Conservation (phyloP, 2,329 filamentous ascomycete species). For the Penicillium fuscoglaucum region DNA sequence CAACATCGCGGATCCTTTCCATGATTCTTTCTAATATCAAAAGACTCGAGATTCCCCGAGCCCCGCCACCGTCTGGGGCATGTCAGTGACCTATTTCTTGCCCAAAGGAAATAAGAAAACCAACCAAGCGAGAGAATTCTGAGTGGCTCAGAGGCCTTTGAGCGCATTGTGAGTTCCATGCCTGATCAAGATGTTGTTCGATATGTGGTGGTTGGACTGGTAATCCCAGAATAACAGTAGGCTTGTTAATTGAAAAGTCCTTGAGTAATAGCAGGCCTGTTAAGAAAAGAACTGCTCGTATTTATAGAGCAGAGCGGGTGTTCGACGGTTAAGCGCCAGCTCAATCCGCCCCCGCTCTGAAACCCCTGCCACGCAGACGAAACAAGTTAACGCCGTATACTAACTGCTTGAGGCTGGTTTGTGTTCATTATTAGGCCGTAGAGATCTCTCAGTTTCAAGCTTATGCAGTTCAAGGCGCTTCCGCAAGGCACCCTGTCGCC, state of each 20-base stretch:
- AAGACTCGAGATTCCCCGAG: neutral
- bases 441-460: neutral
- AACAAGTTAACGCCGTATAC: neutral
- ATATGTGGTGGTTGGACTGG: neutral
- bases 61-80: too few species aligned
- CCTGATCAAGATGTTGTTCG: neutral
- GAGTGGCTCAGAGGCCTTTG: neutral
- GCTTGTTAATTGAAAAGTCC: neutral
- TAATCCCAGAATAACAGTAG: neutral
- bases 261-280: neutral
- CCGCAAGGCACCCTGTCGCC: neutral
- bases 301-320: neutral
- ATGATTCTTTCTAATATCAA: conserved; percentile 2
- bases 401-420: neutral
- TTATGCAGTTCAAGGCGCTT: neutral
- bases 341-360: neutral
- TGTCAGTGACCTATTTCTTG: too few species aligned
- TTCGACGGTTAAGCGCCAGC: neutral
- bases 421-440: neutral
- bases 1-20: neutral
- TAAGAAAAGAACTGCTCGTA: neutral
- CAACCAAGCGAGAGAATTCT: conserved; percentile 6
- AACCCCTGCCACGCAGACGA: neutral
- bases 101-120: neutral
- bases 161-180: neutral